Evolutionary conservation across 2,329 filamentous ascomycete species (phyloP), one percentile per base, ranked within the genome.

Genomic region (Dendrostoma leiphaemia): DNA sequence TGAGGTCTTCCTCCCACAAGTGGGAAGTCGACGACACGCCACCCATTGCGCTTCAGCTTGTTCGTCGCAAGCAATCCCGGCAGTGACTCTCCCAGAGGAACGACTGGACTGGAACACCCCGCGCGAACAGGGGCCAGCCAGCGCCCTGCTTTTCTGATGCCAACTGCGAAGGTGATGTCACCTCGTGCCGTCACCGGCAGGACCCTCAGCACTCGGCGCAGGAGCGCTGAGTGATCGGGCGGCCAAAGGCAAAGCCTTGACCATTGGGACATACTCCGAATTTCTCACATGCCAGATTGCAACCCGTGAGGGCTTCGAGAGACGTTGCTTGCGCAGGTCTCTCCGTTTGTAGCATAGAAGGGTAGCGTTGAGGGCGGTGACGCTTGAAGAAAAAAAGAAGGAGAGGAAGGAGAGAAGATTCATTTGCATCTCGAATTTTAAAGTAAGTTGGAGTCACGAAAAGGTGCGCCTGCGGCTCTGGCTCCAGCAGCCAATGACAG

Each of bases 311-410:
- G 51, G 48, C 53, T 45, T 52, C 54, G 68, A 73, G 69, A 69
- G 65, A 63, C 50, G 38, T 64, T 66, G 66, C 69, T 66, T 63
- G 62, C 67, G 69, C 68, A 67, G 61, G 52, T 66, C 62, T 76
- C 75, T 88, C 79, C 77, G 80, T 82, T 81, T 88, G 86, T 85
- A 85, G 88, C 88, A 90, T 90, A 90, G 88, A 91, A 90, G 91
- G 87, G 87, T 87, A 88, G 88, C 88, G 81, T 89, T 91, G 86
- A 84, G 80, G 81, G 85, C 86, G 87, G 85, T 83, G 86, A 82
- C 83, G 83, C 85, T 87, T 61, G 70, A 71, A 69, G 67, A 68
- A 66, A 73, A 19, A 48, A 26, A 29, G 28, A 44, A 28, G 34
- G 19, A 21, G 23, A 43, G 17, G 12, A 8, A 50, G 17, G 34